Evolutionary conservation across 2,329 filamentous ascomycete species (phyloP).

Genomic region (Cladobotryum mycophilum): DNA sequence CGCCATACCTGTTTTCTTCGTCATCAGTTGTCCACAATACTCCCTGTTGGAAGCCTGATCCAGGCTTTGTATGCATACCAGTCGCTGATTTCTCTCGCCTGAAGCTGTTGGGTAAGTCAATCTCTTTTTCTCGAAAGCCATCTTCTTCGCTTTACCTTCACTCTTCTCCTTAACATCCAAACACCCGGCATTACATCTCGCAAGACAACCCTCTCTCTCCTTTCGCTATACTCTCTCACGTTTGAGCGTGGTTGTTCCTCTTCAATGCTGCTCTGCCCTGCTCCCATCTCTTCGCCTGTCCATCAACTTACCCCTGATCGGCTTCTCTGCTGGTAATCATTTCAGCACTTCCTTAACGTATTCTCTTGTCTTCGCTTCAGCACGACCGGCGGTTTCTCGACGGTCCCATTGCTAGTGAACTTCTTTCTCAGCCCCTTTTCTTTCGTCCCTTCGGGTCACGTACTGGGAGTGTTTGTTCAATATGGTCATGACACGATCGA

Average conservation of each 20-base stretch:
- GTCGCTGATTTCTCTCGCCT: slow-evolving; percentile 27
- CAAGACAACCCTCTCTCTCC: slow-evolving; percentile 4
- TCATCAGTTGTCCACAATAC: slow-evolving; percentile 9
- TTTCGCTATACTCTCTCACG: background rate
- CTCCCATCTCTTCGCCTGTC: background rate
- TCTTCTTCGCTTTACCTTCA: slow-evolving; percentile 4
- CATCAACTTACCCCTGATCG: background rate
- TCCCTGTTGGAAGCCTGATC: slow-evolving; percentile 18
- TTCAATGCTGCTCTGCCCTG: background rate
- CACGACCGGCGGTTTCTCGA: background rate
- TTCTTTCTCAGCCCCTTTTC: background rate
- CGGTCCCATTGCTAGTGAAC: background rate
- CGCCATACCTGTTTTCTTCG: slow-evolving; percentile 9
- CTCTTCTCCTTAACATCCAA: slow-evolving; percentile 1
- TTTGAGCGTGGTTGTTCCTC: background rate
- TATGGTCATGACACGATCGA: slow-evolving; percentile 22
- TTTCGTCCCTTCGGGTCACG: background rate
- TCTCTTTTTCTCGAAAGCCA: slow-evolving; percentile 6
- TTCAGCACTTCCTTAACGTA: background rate
- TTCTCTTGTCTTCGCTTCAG: background rate
- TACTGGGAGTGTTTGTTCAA: slow-evolving; percentile 1
- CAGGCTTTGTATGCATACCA: slow-evolving; percentile 34
- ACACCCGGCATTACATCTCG: background rate
- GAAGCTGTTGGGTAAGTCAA: slow-evolving; percentile 17
- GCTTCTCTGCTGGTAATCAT: background rate